Evolutionary conservation across 2,329 filamentous ascomycete genomes (phyloP).

Genomic region (Colletotrichum falcatum): DNA sequence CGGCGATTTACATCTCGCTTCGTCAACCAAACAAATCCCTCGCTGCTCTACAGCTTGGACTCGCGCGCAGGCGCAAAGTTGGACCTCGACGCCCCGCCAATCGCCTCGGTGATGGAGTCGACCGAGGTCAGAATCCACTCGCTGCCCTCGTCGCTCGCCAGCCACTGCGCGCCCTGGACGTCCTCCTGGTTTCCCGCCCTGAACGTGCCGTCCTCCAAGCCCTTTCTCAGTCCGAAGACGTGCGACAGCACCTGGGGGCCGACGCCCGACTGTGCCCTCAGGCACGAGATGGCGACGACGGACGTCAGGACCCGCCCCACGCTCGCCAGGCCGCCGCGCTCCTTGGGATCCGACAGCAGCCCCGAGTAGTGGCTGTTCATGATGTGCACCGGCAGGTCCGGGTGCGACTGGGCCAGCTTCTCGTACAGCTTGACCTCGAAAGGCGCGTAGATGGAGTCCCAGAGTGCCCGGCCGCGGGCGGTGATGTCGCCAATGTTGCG

Average conservation of each 20-base stretch:
- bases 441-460: constrained; percentile 82
- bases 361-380: constrained; percentile 79
- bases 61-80: constrained; percentile 37
- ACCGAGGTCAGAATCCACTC: constrained; percentile 61
- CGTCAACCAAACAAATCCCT: not conserved
- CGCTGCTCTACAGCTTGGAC: constrained; percentile 29
- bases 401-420: constrained; percentile 81
- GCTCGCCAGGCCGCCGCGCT: constrained; percentile 58
- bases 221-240: constrained; percentile 84
- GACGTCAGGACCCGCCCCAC: constrained; percentile 80
- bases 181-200: constrained; percentile 47
- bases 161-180: constrained; percentile 54
- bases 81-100: constrained; percentile 52
- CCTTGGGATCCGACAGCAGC: constrained; percentile 76
- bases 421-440: constrained; percentile 78
- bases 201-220: constrained; percentile 74
- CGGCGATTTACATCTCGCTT: constrained; percentile 16
- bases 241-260: constrained; percentile 86
- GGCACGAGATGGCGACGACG: constrained; percentile 78
- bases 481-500: constrained; percentile 67
- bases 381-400: constrained; percentile 85
- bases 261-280: constrained; percentile 84
- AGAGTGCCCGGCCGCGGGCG: constrained; percentile 72
- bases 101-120: constrained; percentile 58
- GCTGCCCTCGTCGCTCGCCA: constrained; percentile 59